Evolutionary conservation across 495 filamentous ascomycete genomes (phyloP), one percentile per base, ranked within the genome.

Genomic region (Talaromyces adpressus): DNA sequence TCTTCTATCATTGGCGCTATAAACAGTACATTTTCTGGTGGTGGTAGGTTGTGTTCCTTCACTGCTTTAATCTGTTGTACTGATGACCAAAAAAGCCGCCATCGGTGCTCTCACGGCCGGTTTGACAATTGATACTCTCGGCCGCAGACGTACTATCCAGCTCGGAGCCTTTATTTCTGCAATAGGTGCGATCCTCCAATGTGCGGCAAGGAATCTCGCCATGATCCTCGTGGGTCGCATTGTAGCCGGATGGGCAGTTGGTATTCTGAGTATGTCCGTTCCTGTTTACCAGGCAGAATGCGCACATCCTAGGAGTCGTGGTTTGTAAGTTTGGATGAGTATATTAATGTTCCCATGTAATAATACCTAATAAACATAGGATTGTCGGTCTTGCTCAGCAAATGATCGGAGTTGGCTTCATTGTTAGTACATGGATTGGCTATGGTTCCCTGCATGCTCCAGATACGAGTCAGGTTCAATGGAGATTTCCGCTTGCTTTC

Each of bases 151-250:
- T 65, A 84, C 81, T 9, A 84, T 87, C 56, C 79, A 84, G 63
- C 77, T 82, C 64, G 81, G 84, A 16, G 80, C 84, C 8, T 57
- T 82, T 8, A 77, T 88, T 53, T 82, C 82, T 67, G 67, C 81
- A 45, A 41, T 85, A 20, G 85, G 84, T 14, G 81, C 81, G 16
- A 79, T 82, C 52, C 77, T 87, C 45, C 84, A 88, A 68, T 71
- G 83, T 12, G 74, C 81, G 32, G 75, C 81, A 58, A 65, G 70
- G 18, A 80, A 85, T 61, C 67, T 87, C 57, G 75, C 79, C 0
- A 84, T 85, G 78, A 84, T 88, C 64, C 77, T 87, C 12, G 74
- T 83, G 47, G 87, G 87, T 6, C 83, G 86, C 39, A 85, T 88
- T 57, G 72, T 88, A 5, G 79, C 84, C 2, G 85, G 87, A 14